phyloP scores from a whole-genome alignment of 2,329 filamentous ascomycete genomes.

The Fusarium luffae region DNA sequence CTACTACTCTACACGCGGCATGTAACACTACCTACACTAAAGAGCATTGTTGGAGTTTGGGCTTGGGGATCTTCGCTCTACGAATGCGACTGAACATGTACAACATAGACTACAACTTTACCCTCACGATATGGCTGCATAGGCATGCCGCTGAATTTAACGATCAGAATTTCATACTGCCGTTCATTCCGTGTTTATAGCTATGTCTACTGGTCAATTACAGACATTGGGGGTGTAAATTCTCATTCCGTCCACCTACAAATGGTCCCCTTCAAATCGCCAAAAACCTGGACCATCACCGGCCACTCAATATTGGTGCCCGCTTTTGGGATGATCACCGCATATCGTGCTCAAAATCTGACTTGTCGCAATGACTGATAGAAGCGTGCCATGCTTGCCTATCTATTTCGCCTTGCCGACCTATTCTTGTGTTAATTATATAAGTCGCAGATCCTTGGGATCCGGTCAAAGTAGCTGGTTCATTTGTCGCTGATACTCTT shows the following conservation, averaged over 20 bases:
- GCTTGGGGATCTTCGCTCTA: constrained; percentile 32
- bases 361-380: not conserved
- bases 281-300: not conserved
- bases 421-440: not conserved
- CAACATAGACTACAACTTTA: constrained; percentile 35
- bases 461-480: constrained; percentile 6
- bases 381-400: not conserved
- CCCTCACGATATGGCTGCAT: constrained; percentile 20
- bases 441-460: constrained; percentile 20
- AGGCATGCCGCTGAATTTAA: constrained; percentile 10
- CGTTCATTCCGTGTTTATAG: not conserved
- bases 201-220: constrained; percentile 1
- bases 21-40: constrained; percentile 48
- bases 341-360: not conserved
- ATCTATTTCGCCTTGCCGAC: not conserved
- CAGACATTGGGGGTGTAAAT: constrained; percentile 8
- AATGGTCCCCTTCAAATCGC: constrained; percentile 5
- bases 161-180: not conserved
- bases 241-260: not conserved
- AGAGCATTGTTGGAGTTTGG: constrained; percentile 49
- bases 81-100: constrained; percentile 44
- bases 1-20: constrained; percentile 15
- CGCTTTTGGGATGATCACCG: not conserved
- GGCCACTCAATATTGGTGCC: not conserved
- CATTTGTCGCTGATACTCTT: not conserved